Percentiles rank a stretch among this genome's conserved stretches.
Evolutionary conservation across 495 filamentous ascomycete genomes (phyloP).

Genomic region (Filosporella fistucella): DNA sequence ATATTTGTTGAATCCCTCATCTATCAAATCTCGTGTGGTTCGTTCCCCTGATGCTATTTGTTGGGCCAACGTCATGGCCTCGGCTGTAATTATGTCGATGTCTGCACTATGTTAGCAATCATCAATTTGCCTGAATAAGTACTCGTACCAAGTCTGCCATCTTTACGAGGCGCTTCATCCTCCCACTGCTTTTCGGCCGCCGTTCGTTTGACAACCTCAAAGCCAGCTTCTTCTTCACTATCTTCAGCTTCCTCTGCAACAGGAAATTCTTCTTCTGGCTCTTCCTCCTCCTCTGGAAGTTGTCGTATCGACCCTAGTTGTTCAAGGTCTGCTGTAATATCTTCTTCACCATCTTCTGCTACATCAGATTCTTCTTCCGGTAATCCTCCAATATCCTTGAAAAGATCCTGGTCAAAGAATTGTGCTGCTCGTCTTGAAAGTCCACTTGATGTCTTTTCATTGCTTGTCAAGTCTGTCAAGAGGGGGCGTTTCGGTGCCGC

Average conservation of each 20-base stretch:
- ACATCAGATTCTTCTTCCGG: constrained; percentile 37
- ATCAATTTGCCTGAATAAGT: neutral
- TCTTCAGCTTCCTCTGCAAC: constrained; percentile 31
- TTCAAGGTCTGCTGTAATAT: constrained; percentile 35
- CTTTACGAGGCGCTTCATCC: constrained; percentile 59
- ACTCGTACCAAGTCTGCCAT: constrained; percentile 60
- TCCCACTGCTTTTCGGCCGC: constrained; percentile 63
- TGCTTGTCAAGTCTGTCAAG: constrained; percentile 46
- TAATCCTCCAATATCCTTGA: constrained; percentile 69
- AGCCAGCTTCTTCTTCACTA: constrained; percentile 40
- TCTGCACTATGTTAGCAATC: constrained; percentile 41
- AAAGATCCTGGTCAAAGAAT: constrained; percentile 96
- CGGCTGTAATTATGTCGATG: constrained; percentile 97
- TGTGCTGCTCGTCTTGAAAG: constrained; percentile 77
- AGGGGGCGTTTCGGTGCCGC: constrained; percentile 32
- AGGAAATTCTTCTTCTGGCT: constrained; percentile 33
- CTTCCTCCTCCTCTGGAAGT: constrained; percentile 25
- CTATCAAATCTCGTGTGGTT: constrained; percentile 68
- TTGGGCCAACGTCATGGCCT: constrained; percentile 98
- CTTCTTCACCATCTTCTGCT: constrained; percentile 45
- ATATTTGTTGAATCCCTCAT: constrained; percentile 91
- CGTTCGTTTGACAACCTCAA: constrained; percentile 49
- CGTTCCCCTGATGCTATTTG: constrained; percentile 82
- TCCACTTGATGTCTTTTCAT: constrained; percentile 38
- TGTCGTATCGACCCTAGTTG: constrained; percentile 17